These are phyloP conservation scores for Lentinus tigrinus DNA, from an alignment of 768 basidiomycete genomes.

Conservation along the genomic window DNA sequence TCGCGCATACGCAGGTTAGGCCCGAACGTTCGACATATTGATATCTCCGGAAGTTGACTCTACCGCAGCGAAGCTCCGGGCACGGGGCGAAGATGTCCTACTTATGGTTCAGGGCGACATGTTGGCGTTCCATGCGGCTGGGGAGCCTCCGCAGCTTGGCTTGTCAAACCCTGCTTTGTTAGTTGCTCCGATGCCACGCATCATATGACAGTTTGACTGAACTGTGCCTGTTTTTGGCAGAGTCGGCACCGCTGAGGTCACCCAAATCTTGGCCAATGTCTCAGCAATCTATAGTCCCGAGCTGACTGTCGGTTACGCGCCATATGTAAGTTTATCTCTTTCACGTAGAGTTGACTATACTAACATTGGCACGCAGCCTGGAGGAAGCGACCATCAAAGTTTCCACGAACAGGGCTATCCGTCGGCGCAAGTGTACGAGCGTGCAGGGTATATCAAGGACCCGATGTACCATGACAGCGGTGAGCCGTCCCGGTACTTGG, in stretches of 20 bases:
- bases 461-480: conserved; percentile 89
- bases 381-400: conserved; percentile 89
- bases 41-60: not conserved
- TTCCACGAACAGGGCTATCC: conserved; percentile 84
- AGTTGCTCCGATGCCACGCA: not conserved
- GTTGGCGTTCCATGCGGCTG: conserved; percentile 79
- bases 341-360: too few relatives aligned
- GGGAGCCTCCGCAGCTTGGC: conserved; percentile 81
- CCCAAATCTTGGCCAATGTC: conserved; percentile 71
- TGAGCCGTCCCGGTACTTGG: conserved; percentile 36
- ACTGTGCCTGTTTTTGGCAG: conserved; percentile 34
- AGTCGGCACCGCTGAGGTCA: conserved; percentile 74
- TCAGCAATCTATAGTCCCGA: conserved; percentile 81
- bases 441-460: conserved; percentile 79
- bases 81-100: conserved; percentile 64
- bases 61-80: conserved; percentile 53
- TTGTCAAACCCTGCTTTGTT: conserved; percentile 61
- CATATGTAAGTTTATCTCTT: conserved; percentile 36
- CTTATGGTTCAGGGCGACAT: conserved; percentile 92
- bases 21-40: too few relatives aligned
- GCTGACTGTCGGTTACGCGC: conserved; percentile 62
- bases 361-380: conserved; percentile 44
- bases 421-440: conserved; percentile 84
- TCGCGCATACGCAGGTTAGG: conserved; percentile 58
- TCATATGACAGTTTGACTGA: too few relatives aligned